phyloP scores from a whole-genome alignment of 2,329 filamentous ascomycete species.

The Alternaria triticina region DNA sequence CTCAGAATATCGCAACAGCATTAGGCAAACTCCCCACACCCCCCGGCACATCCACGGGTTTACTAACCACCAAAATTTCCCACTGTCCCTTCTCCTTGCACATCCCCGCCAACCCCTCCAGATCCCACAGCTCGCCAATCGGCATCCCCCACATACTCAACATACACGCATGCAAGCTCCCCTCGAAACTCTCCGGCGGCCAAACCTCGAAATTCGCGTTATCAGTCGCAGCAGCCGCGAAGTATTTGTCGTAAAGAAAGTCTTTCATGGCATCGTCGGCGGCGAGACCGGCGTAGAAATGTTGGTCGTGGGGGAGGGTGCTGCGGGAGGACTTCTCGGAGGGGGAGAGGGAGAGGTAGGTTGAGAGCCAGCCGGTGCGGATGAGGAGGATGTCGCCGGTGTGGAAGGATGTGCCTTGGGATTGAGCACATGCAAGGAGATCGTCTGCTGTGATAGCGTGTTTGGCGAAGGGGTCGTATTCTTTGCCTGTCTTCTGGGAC shows the following conservation, averaged over 20 bases:
- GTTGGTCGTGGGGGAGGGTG: constrained; percentile 14
- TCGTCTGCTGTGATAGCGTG: constrained; percentile 25
- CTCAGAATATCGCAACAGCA: constrained; percentile 30
- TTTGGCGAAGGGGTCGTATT: constrained; percentile 30
- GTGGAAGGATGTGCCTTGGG: constrained; percentile 24
- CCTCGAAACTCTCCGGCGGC: constrained; percentile 23
- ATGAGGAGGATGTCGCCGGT: constrained; percentile 42
- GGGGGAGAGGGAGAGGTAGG: constrained; percentile 17
- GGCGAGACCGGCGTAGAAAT: constrained; percentile 69
- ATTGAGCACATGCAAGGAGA: constrained; percentile 24
- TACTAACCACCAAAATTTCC: constrained; percentile 64
- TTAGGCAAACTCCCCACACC: constrained; percentile 40
- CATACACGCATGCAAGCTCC: constrained; percentile 30
- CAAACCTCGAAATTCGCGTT: constrained; percentile 44
- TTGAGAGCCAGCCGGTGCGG: constrained; percentile 33
- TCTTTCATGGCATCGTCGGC: constrained; percentile 82
- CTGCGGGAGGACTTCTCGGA: constrained; percentile 11
- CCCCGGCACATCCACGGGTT: constrained; percentile 48
- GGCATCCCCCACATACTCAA: constrained; percentile 42
- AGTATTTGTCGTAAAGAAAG: constrained; percentile 74
- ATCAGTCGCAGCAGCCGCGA: constrained; percentile 40
- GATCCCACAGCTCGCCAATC: constrained; percentile 46
- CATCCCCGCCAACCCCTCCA: constrained; percentile 36
- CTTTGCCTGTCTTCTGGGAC: constrained; percentile 16
- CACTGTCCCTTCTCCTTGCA: constrained; percentile 38